Base-by-base conservation (phyloP, 768 basidiomycete species). In the Termitomyces sp. region DNA sequence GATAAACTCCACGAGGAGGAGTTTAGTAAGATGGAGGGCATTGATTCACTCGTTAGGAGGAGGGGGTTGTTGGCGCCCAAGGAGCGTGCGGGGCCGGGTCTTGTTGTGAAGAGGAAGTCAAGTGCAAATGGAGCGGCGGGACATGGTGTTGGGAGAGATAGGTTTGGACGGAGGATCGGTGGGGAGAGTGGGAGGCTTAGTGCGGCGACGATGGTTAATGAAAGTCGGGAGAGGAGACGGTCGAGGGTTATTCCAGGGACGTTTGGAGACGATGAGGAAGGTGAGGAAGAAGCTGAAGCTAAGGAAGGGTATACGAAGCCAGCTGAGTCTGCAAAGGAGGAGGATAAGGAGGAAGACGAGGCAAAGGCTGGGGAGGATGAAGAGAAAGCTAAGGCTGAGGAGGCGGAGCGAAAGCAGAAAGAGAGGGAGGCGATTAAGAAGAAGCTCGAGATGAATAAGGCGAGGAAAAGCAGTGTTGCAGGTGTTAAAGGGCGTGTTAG, bases 11-110 rank as follows among this genome's bases (percentile, higher is more conserved):
- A 94, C 66, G 81, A 86, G 58, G 78, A 81, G 39, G 82, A 83
- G 59, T 92, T 92, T 69, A 74, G 74, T 58, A 88, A 84, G 79
- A 93, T 93, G 91, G 89, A 90, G 65, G 86, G 88, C 7, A 92
- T 92, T 67, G 81, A 78, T 67, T 73, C 71, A 50, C 57, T 79
- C 40, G 68, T 77, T 39, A 75, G 69, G 66, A 72, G 74, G 55
- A 72, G 71, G 52, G 72, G 70, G 49, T 65, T 64, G 54, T 58
- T 56, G 36, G 55, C 5, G 13, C 18, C 66, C 65, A 22, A 63
- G 56, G 60, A 67, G 28, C 59, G 65, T 61, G 60, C 55, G 54
- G 46, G 61, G 36, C 1, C 56, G 38, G 13, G 52, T 18, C 67
- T 72, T 15, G 62, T 72, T 22, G 74, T 74, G 33, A 79, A 81